Evolutionary conservation across 768 basidiomycete species (phyloP), one percentile per base, ranked within the genome.

Genomic region (Kwoniella sp.): DNA sequence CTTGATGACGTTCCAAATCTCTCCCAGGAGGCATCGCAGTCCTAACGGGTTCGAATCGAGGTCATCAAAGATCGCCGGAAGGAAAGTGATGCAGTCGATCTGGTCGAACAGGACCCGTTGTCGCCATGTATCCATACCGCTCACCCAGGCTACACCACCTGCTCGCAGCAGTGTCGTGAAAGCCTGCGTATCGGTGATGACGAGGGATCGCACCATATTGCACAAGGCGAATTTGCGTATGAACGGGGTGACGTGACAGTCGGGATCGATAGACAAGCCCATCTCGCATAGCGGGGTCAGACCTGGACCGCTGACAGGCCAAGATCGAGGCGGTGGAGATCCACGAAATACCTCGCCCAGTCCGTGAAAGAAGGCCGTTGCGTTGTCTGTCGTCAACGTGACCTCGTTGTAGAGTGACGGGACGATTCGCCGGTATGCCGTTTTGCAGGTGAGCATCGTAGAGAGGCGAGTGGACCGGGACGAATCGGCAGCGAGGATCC

Each of bases 1-100:
- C 29, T 50, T 50, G 28, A 50, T 50, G 3, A 32, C 19, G 31
- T 50, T 50, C 48, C 48, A 50, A 14, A 50, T 27, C 31, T 50
- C 38, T 12, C 28, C 29, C 25, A 50, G 23, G 14, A 50, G 14
- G 1, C 39, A 28, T 32, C 28, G 32, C 20, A 19, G 23, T 3
- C 38, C 10, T 9, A 50, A 25, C 19, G 26, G 20, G 12, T 28
- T 25, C 17, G 31, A 22, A 33, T 50, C 39, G 22, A 50, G 25
- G 12, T 40, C 39, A 10, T 2, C 7, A 19, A 50, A 50, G 14
- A 50, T 28, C 6, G 25, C 20, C 2, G 25, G 14, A 7, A 14
- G 28, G 11, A 50, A 20, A 15, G 48, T 41, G 27, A 50, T 41
- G 6, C 22, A 29, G 33, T 50, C 48, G 12, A 50, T 50, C 23